Conservation (phyloP, 768 basidiomycete species). For the Jaapia argillacea region DNA sequence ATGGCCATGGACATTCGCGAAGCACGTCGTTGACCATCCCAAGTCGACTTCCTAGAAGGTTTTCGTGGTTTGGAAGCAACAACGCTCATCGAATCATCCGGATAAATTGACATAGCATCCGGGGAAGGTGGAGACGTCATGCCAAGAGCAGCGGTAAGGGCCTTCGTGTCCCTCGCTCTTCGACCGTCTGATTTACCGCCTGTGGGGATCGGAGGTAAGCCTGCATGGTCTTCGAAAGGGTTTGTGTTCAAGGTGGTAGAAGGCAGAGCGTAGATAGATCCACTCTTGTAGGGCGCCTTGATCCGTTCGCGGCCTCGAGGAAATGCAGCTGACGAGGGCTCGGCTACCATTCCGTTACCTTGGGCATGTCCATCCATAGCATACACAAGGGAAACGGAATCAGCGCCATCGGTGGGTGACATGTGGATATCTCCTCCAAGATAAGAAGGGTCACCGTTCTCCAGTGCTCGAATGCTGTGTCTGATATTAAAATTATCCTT, state of each 20-base stretch:
- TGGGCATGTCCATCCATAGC: too few relatives aligned
- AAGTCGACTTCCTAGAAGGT: slow-evolving; percentile 10
- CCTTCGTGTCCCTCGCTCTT: slow-evolving; percentile 28
- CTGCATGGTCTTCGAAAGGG: slow-evolving; percentile 25
- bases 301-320: slow-evolving; percentile 44
- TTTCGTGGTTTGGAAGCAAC: slow-evolving; percentile 26
- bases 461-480: too few relatives aligned
- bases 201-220: slow-evolving; percentile 19
- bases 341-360: too few relatives aligned
- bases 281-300: slow-evolving; percentile 35
- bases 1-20: too few relatives aligned
- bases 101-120: slow-evolving; percentile 52
- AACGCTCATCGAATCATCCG: slow-evolving; percentile 64
- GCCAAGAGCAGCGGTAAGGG: slow-evolving; percentile 29
- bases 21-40: slow-evolving; percentile 10
- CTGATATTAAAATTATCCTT: too few relatives aligned
- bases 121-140: slow-evolving; percentile 37
- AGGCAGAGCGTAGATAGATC: slow-evolving; percentile 7
- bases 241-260: slow-evolving; percentile 12
- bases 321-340: neutral
- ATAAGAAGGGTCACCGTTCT: too few relatives aligned
- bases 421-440: too few relatives aligned
- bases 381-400: too few relatives aligned
- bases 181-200: slow-evolving; percentile 32
- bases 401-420: too few relatives aligned